A percentile compares a stretch with the other conserved stretches of the same genome.
Evolutionary conservation across 2,329 filamentous ascomycete species (phyloP).

Genomic region (Aspergillus luchuensis): DNA sequence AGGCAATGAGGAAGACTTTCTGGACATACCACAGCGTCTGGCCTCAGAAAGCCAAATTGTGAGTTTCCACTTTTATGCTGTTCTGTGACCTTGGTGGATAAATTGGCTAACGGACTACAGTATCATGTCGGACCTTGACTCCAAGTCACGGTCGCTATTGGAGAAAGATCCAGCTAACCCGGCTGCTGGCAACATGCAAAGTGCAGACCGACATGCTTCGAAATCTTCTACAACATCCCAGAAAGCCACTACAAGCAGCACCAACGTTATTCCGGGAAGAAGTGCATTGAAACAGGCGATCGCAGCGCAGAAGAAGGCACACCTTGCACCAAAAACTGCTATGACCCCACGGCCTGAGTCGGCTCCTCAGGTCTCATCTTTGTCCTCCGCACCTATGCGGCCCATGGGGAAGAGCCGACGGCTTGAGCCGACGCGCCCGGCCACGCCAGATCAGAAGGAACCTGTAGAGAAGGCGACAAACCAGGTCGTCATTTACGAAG

Average conservation of each 20-base stretch:
- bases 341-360: constrained; percentile 59
- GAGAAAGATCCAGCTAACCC: constrained; percentile 81
- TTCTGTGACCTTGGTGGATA: constrained; percentile 1
- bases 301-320: constrained; percentile 73
- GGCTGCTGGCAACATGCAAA: constrained; percentile 29
- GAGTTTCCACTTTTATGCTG: constrained; percentile 41
- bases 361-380: constrained; percentile 45
- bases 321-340: constrained; percentile 42
- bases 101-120: constrained; percentile 47
- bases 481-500: too few relatives aligned
- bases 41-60: constrained; percentile 74
- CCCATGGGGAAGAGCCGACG: constrained; percentile 42
- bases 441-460: constrained; percentile 33
- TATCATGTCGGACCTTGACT: constrained; percentile 76
- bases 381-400: constrained; percentile 63
- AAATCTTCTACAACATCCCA: constrained; percentile 22
- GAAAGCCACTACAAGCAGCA: constrained; percentile 22
- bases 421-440: constrained; percentile 36
- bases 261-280: constrained; percentile 30
- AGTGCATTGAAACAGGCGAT: constrained; percentile 77
- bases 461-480: too few relatives aligned
- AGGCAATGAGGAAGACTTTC: constrained; percentile 80
- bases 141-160: constrained; percentile 75
- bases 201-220: constrained; percentile 4
- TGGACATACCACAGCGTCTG: constrained; percentile 81